phyloP scores from a whole-genome alignment of 169 alveolate species.

The Plasmodium gonderi region DNA sequence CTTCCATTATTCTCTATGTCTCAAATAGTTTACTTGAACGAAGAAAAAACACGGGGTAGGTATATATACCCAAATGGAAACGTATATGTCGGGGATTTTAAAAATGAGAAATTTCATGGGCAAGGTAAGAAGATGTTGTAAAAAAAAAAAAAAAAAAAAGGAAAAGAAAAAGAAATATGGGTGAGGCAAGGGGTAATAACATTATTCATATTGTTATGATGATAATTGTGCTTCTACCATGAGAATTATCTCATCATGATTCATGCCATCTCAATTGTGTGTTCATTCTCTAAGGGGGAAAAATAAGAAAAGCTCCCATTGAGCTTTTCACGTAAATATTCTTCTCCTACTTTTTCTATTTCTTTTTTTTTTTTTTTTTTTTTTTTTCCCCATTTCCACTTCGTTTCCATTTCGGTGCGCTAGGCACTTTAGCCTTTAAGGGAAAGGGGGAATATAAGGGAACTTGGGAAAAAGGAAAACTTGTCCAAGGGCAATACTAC shows the following conservation, averaged over 20 bases:
- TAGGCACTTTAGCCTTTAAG: slow-evolving; percentile 50
- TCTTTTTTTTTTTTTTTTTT: neutral
- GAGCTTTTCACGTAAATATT: neutral
- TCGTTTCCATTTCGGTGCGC: neutral
- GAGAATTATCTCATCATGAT: no score
- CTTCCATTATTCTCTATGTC: slow-evolving; percentile 11
- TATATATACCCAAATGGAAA: slow-evolving; percentile 60
- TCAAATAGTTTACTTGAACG: slow-evolving; percentile 17
- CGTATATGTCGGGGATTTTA: slow-evolving; percentile 49
- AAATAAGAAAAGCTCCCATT: neutral
- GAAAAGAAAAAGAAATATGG: no score
- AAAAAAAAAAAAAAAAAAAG: neutral
- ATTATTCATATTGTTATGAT: no score
- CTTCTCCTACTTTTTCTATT: neutral
- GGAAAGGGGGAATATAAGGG: slow-evolving; percentile 47
- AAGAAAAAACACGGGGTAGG: slow-evolving; percentile 55
- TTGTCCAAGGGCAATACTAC: slow-evolving; percentile 25
- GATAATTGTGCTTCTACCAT: no score
- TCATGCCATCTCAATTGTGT: no score
- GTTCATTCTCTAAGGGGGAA: neutral
- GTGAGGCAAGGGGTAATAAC: no score
- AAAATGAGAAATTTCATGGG: slow-evolving; percentile 63
- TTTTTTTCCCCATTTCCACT: no score
- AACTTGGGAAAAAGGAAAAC: slow-evolving; percentile 58
- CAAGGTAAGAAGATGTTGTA: neutral